Base-by-base conservation (phyloP, 306 rosid genomes). In the Senna tora region DNA sequence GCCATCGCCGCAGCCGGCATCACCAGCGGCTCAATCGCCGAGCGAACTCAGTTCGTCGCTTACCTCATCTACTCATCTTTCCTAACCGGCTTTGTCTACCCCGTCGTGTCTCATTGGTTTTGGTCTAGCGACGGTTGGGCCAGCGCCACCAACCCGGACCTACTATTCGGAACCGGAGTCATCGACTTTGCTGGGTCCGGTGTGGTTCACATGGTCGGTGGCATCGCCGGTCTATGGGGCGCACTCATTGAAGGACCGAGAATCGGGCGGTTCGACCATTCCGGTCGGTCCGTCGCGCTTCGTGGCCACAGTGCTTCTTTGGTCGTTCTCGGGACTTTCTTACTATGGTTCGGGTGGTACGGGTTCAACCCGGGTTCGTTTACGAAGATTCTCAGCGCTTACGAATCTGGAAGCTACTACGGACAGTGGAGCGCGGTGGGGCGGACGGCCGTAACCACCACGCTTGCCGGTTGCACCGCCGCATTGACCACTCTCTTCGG, bases 61-160 rank as follows among this genome's bases (percentile, higher is more conserved):
- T 83, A 83, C 11, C 77, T 83, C 62, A 71, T 83, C 11, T 83
- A 83, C 65, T 83, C 87, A 0, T 79, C 83, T 5, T 80, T 83
- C 69, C 22, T 83, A 41, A 83, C 83, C 0, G 87, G 87, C 7
- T 75, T 75, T n/a, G 79, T 83, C 1, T 83, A 79, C 41, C 87
- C 87, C 0, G 70, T 83, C 2, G 87, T 79, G 11, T 71, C 84
- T 25, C 88, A 84, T 42, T 84, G 88, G 85, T 80, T 84, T 45
- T 84, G 88, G 88, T 84, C 88, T 2, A 6, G 34, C 4, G 84
- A 83, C 9, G 85, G 88, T 9, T 84, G 83, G 85, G 88, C 78
- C 0, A 84, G 88, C 32, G 12, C 68, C 5, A 20, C 65, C 81
- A 7, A 63, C 76, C 0, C 54, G 45, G 1, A 76, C 42, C 76